Evolutionary conservation across 768 basidiomycete species (phyloP).

Genomic region (Tephrocybe sp.): DNA sequence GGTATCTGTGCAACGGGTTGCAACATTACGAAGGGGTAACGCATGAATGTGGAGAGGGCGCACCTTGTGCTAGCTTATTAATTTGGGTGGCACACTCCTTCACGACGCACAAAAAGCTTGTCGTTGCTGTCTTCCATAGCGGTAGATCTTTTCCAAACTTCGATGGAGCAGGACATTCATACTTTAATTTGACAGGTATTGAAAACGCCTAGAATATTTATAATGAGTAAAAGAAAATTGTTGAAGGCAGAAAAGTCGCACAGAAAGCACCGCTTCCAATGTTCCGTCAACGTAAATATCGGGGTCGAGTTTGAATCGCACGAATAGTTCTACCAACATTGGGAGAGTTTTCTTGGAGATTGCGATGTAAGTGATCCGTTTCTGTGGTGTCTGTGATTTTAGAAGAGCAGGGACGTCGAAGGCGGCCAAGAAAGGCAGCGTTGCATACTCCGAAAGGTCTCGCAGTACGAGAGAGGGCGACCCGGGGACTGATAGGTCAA

Average conservation of each 20-base stretch:
- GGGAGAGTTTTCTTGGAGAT: slow-evolving; percentile 91
- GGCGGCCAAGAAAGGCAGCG: slow-evolving; percentile 83
- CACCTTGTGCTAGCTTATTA: slow-evolving; percentile 50
- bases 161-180: slow-evolving; percentile 89
- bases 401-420: slow-evolving; percentile 55
- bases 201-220: slow-evolving; percentile 64
- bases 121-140: slow-evolving; percentile 95
- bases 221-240: not conserved
- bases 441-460: slow-evolving; percentile 84
- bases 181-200: slow-evolving; percentile 91
- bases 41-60: slow-evolving; percentile 7
- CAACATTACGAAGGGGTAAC: not conserved
- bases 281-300: slow-evolving; percentile 82
- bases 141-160: slow-evolving; percentile 86
- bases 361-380: slow-evolving; percentile 85
- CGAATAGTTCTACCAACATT: slow-evolving; percentile 73
- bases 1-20: slow-evolving; percentile 39
- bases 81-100: slow-evolving; percentile 63
- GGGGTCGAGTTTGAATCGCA: slow-evolving; percentile 56
- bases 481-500: slow-evolving; percentile 64
- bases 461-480: slow-evolving; percentile 74
- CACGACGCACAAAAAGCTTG: slow-evolving; percentile 71
- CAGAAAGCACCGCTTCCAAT: slow-evolving; percentile 78
- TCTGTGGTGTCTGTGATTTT: slow-evolving; percentile 45
- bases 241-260: slow-evolving; percentile 33